These are phyloP conservation scores for Verticillium zaregamsianum DNA, from an alignment of 2,329 filamentous ascomycete genomes.

Conservation along the genomic window DNA sequence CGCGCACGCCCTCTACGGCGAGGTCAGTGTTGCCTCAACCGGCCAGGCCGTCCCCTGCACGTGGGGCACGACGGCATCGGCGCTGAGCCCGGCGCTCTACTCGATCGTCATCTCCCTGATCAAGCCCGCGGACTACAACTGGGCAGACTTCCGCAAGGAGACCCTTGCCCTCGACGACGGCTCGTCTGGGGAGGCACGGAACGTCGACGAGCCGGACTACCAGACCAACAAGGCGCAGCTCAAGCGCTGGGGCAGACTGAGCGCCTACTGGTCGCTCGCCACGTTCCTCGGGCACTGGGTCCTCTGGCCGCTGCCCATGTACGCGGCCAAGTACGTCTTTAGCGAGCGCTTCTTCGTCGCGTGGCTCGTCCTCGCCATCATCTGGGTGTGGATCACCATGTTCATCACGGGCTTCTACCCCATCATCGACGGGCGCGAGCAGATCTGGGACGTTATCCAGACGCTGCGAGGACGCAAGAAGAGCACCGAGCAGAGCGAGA, in stretches of 20 bases:
- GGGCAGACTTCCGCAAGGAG: constrained; percentile 35
- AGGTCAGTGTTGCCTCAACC: constrained; percentile 42
- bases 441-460: constrained; percentile 16
- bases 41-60: constrained; percentile 45
- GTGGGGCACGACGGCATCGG: constrained; percentile 47
- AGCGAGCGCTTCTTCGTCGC: constrained; percentile 42
- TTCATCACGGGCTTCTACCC: constrained; percentile 45
- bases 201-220: constrained; percentile 14
- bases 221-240: constrained; percentile 27
- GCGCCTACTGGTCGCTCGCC: constrained; percentile 39
- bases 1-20: constrained; percentile 39
- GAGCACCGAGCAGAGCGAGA: background rate
- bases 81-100: constrained; percentile 35
- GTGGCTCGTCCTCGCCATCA: constrained; percentile 45
- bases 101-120: constrained; percentile 41
- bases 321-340: constrained; percentile 46
- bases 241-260: constrained; percentile 42
- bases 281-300: constrained; percentile 51
- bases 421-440: constrained; percentile 39
- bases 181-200: background rate
- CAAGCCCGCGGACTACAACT: constrained; percentile 35
- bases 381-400: constrained; percentile 50
- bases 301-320: constrained; percentile 52
- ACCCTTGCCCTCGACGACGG: constrained; percentile 30
- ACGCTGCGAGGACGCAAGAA: background rate